Evolutionary conservation across 2,329 filamentous ascomycete genomes (phyloP).

Genomic region (Fusarium musae): DNA sequence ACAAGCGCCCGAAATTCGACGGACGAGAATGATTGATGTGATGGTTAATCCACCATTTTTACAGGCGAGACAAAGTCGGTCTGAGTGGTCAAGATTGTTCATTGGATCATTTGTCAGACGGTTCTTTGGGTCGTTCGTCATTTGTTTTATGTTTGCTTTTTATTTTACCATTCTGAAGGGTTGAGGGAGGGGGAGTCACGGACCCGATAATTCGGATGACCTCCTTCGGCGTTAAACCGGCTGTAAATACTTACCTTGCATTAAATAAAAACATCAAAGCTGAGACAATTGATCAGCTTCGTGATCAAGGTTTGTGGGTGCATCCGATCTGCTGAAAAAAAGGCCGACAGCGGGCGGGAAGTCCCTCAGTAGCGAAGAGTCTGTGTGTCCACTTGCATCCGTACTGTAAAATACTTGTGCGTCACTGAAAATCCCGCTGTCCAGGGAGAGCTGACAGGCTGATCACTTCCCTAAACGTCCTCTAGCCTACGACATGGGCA

Average conservation of each 20-base stretch:
- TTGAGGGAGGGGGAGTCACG: neutral
- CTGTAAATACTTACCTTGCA: neutral
- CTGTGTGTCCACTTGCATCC: neutral
- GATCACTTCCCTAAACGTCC: neutral
- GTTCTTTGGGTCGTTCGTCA: neutral
- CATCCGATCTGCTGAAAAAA: neutral
- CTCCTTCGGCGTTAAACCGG: neutral
- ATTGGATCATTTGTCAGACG: neutral
- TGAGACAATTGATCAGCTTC: neutral
- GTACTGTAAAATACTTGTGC: neutral
- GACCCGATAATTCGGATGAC: neutral
- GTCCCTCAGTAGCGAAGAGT: neutral
- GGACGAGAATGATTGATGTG: constrained; percentile 8
- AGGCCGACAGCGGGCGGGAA: neutral
- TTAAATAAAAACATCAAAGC: neutral
- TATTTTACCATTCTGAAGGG: neutral
- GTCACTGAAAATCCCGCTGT: neutral
- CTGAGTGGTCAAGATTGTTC: neutral
- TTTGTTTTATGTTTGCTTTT: constrained; percentile 1
- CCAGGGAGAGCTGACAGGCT: neutral
- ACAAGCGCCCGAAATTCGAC: constrained; percentile 11
- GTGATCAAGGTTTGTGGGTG: neutral
- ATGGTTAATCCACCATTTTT: constrained; percentile 9
- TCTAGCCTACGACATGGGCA: neutral
- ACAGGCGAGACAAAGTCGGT: neutral